Evolutionary conservation across 768 basidiomycete species (phyloP), one percentile per base, ranked within the genome.

Genomic region (Termitomyces heimii): DNA sequence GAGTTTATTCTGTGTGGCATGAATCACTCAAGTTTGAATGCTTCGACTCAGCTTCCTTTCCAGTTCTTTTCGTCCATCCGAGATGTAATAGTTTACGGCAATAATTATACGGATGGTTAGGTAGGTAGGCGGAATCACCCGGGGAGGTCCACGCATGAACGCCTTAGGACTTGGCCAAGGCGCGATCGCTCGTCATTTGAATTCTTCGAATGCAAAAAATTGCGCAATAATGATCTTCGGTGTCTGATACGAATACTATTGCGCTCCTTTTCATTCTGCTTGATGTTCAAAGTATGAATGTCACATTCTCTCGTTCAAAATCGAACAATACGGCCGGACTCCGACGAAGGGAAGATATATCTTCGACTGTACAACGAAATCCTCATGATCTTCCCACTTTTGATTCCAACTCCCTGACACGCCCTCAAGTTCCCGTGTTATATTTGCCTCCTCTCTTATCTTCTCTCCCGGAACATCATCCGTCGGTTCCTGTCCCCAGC

Each of bases 401-500:
- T 63, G 71, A 75, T 58, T 63, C 69, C 6, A 62, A 66, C 34
- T 72, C 68, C 52, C 60, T 74, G 31, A 66, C 68, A 43, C 68
- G 67, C n/a, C 78, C 71, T 26, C 61, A 68, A 26, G 64, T 68
- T 3, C 82, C 84, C 5, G 76, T 93, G 43, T 74, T 95, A 26
- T 95, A 93, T 69, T 82, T 94, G 20, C 94, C 92, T 3, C 94
- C 92, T 2, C 77, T 94, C 16, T 77, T 95, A 20, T 94, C 92
- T 1, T 88, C 86, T 26, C 77, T 92, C 0, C 89, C 89, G 10
- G 69, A 71, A 26, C 69, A 70, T 32, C 59, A 80, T 37, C 64
- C 71, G 22, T 61, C 63, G 58, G 67, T 56, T 24, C 63, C 60
- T 46, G 13, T 76, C 48, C 60, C 68, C 6, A 53, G 65, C 12